Percentiles rank a stretch among this genome's conserved stretches.
phyloP scores from a whole-genome alignment of 1,139 yeast genomes.

The Suhomyces bolitotheri region DNA sequence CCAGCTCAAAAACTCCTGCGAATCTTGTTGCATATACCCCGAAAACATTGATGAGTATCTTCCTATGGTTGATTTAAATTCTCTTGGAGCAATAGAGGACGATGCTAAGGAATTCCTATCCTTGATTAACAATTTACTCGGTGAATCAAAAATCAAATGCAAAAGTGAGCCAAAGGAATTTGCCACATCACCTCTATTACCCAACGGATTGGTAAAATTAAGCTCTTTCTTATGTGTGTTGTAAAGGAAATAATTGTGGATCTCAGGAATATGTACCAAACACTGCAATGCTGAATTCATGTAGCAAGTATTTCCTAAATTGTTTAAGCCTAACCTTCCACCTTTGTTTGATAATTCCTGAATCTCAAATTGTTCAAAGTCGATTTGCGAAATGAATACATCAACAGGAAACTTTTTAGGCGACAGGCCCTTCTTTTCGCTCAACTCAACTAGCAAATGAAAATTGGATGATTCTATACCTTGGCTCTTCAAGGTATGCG shows the following conservation, averaged over 20 bases:
- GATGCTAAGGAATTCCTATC: conserved; percentile 3
- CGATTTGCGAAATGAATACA: conserved; percentile 22
- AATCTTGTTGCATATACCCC: conserved; percentile 91
- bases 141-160: conserved; percentile 52
- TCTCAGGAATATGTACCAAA: conserved; percentile 80
- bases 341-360: conserved; percentile 22
- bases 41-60: conserved; percentile 78
- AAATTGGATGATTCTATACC: conserved; percentile 30
- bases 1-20: conserved; percentile 92
- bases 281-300: conserved; percentile 98
- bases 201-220: conserved; percentile 78
- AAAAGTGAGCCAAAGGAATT: conserved; percentile 67
- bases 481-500: conserved; percentile 31
- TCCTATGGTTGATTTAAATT: conserved; percentile 79
- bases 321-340: conserved; percentile 62
- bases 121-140: conserved; percentile 6
- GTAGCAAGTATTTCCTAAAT: conserved; percentile 92
- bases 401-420: conserved; percentile 32
- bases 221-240: conserved; percentile 66
- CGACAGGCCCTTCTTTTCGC: conserved; percentile 18
- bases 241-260: conserved; percentile 70
- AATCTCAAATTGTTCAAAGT: conserved; percentile 21
- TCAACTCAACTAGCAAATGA: conserved; percentile 38
- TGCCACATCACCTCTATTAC: conserved; percentile 82
- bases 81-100: conserved; percentile 56